Evolutionary conservation across 805 yeast genomes (phyloP).

Genomic region (Vanderwaltozyma verrucispora): DNA sequence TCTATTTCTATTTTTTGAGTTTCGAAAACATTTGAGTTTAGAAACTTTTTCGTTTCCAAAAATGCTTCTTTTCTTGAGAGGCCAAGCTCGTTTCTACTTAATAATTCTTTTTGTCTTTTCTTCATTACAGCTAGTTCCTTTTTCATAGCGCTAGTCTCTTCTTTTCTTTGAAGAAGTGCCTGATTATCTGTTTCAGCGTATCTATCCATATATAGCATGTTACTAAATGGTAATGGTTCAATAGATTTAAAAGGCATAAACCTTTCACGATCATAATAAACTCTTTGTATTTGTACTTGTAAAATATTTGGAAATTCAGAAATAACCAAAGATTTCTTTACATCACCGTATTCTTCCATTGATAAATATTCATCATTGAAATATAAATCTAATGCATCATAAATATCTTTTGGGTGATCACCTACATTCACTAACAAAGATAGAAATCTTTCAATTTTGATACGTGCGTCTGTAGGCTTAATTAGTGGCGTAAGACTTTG

Average conservation of each 20-base stretch:
- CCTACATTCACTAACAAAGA: conserved; percentile 78
- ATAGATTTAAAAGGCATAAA: conserved; percentile 71
- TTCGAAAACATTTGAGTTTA: conserved; percentile 36
- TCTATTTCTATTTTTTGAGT: conserved; percentile 34
- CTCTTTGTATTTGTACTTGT: conserved; percentile 91
- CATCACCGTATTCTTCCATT: conserved; percentile 60
- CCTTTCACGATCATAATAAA: conserved; percentile 69
- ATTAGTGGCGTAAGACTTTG: conserved; percentile 56
- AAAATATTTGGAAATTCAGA: conserved; percentile 66
- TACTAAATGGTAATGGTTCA: conserved; percentile 73
- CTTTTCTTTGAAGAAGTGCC: conserved; percentile 41
- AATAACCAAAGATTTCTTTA: conserved; percentile 63
- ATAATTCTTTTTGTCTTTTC: conserved; percentile 33
- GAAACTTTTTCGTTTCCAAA: conserved; percentile 45
- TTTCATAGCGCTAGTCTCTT: conserved; percentile 52
- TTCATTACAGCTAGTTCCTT: conserved; percentile 37
- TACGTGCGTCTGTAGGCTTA: conserved; percentile 30
- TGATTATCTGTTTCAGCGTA: conserved; percentile 62
- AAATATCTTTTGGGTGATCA: conserved; percentile 78
- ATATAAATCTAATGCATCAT: conserved; percentile 81
- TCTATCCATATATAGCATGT: conserved; percentile 74
- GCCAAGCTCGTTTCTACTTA: conserved; percentile 40
- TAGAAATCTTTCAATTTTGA: conserved; percentile 63
- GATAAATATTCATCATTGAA: conserved; percentile 59
- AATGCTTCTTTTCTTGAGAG: conserved; percentile 42